Base-by-base conservation (phyloP, 2,329 filamentous ascomycete genomes). In the Penicillium aurantiogriseum region DNA sequence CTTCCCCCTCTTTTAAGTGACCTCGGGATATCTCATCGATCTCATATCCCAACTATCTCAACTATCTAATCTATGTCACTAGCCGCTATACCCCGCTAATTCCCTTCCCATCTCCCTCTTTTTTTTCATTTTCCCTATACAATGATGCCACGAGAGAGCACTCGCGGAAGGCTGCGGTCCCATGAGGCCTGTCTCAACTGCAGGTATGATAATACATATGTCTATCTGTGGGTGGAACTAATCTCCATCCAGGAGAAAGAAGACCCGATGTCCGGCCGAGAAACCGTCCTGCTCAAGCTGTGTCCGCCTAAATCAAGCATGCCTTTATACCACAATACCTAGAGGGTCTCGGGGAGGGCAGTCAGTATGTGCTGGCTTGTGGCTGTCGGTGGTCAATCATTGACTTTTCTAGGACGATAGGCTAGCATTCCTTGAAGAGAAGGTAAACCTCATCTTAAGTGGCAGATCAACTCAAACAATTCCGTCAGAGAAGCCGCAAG, bases 231-330 rank as follows among this genome's bases (percentile, higher is more conserved):
- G 19, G 13, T 31, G n/a, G 10, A 36, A 43, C 57, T 67, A 43
- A 68, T 56, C 38, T 49, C 43, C 45, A 19, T 31, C 48, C 53
- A 77, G 79, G 65, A 69, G 79, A 52, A 82, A 82, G 63, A 82
- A 82, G 65, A 81, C 77, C 2, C 76, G 80, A 35, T 82, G 80
- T 63, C 80, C 80, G 0, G 80, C 79, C 7, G 80, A 82, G 66
- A 80, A 78, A 63, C 80, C 80, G 5, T 73, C 77, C 1, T 82
- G 80, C 57, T 82, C 80, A 10, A 81, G 79, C 63, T 82, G 80
- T 63, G 71, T 77, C 11, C 77, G 80, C 17, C 71, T 82, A 9
- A 77, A 76, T 49, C 80, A 82, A 66, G 63, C 75, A 40, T 81
- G 80, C 63, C 75, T 77, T 11, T 82, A 81, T 56, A 65, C 71